Percentiles rank a stretch among this genome's conserved stretches.
Conservation (phyloP, 306 rosid genomes). For the Quercus rubra region DNA sequence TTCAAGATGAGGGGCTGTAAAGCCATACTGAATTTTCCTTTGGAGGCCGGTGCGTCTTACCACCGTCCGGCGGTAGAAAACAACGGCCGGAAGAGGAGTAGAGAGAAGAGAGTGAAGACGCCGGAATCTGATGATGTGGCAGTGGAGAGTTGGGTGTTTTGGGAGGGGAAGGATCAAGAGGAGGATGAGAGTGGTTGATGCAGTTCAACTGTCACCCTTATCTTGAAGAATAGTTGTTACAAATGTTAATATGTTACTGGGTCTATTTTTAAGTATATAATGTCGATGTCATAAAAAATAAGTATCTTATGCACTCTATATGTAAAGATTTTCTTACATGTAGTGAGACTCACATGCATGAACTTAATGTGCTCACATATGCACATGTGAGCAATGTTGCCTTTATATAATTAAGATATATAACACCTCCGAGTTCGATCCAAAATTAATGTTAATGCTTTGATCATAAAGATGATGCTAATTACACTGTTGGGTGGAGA, state of each 20-base stretch:
- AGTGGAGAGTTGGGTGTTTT: constrained; percentile 21
- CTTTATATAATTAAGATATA: too few species aligned
- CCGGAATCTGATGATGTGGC: constrained; percentile 1
- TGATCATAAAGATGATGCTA: too few species aligned
- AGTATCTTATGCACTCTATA: too few species aligned
- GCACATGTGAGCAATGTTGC: too few species aligned
- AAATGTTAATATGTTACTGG: background rate
- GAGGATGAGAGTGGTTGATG: background rate
- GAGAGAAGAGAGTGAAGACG: constrained; percentile 10
- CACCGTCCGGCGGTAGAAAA: constrained; percentile 29
- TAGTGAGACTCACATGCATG: too few species aligned
- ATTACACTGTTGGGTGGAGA: too few species aligned
- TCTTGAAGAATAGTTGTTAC: background rate
- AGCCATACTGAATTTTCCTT: constrained; percentile 68
- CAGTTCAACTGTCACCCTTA: background rate
- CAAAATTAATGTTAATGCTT: too few species aligned
- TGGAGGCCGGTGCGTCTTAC: constrained; percentile 51
- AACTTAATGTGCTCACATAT: too few species aligned
- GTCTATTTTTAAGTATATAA: background rate
- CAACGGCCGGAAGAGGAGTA: constrained; percentile 44
- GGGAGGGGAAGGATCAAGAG: background rate
- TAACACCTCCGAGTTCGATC: too few species aligned
- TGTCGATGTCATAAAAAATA: background rate
- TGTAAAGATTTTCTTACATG: too few species aligned
- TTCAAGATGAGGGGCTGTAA: constrained; percentile 76